Conservation (phyloP, 2,329 filamentous ascomycete species). For the Aureobasidium subglaciale region DNA sequence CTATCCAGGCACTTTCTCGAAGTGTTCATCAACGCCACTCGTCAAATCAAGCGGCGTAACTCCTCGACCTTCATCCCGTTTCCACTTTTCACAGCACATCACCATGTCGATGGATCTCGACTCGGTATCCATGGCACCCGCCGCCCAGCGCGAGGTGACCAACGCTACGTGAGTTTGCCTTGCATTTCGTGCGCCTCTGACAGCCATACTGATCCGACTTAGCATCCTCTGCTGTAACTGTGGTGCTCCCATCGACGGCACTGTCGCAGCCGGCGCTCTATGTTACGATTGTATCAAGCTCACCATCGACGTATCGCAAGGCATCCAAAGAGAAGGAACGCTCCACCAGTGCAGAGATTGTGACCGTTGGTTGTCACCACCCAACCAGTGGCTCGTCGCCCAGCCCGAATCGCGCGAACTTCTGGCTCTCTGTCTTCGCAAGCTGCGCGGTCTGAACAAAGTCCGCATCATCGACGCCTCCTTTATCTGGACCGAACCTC, state of each 20-base stretch:
- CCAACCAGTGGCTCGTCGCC: constrained; percentile 78
- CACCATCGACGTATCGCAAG: constrained; percentile 84
- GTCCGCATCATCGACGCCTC: constrained; percentile 91
- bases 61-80: not conserved
- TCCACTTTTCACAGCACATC: constrained; percentile 12
- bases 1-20: not conserved
- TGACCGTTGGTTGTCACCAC: constrained; percentile 86
- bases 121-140: constrained; percentile 21
- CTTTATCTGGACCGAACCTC: constrained; percentile 98
- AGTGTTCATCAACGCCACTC: not conserved
- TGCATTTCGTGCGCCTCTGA: constrained; percentile 19
- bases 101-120: constrained; percentile 34
- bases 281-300: constrained; percentile 96
- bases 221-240: constrained; percentile 98
- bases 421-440: constrained; percentile 82
- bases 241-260: constrained; percentile 90
- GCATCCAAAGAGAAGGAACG: constrained; percentile 83
- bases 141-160: constrained; percentile 10
- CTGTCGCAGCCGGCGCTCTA: constrained; percentile 73
- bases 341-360: constrained; percentile 91
- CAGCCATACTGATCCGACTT: constrained; percentile 14
- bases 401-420: constrained; percentile 84
- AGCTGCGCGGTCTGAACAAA: constrained; percentile 77
- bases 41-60: not conserved
- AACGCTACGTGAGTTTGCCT: constrained; percentile 12